These are phyloP conservation scores for Ogataea siamensis DNA, from an alignment of 805 yeast genomes.

Conservation along the genomic window DNA sequence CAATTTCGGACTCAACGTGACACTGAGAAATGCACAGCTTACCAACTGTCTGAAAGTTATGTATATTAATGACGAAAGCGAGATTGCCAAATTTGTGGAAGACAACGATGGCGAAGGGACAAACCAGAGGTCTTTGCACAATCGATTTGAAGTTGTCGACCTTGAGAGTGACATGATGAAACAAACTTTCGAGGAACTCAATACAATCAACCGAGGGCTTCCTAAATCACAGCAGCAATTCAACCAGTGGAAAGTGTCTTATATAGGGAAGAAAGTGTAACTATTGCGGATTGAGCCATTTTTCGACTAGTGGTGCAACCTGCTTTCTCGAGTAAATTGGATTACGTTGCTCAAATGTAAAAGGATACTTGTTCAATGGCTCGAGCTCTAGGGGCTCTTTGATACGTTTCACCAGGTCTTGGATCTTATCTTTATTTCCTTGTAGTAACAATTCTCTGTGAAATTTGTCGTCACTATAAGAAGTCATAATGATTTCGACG, in stretches of 20 bases:
- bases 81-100: constrained; percentile 29
- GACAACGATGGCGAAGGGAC: constrained; percentile 19
- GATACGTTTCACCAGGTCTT: constrained; percentile 2
- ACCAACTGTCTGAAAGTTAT: constrained; percentile 43
- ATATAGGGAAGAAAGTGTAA: constrained; percentile 16
- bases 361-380: constrained; percentile 1
- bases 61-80: constrained; percentile 36
- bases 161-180: constrained; percentile 40
- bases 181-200: constrained; percentile 32
- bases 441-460: constrained; percentile 5
- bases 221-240: constrained; percentile 33
- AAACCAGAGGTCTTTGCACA: constrained; percentile 13
- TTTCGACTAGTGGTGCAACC: constrained; percentile 63
- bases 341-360: constrained; percentile 35
- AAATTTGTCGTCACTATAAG: constrained; percentile 32
- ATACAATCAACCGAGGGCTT: constrained; percentile 29
- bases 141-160: constrained; percentile 20
- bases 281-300: constrained; percentile 10
- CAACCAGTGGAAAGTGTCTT: constrained; percentile 33
- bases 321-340: constrained; percentile 76
- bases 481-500: constrained; percentile 47
- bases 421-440: constrained; percentile 2
- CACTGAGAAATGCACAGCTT: constrained; percentile 14
- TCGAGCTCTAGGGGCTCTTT: constrained; percentile 29
- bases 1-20: constrained; percentile 38